These are phyloP conservation scores for Aquilaria agallochum DNA, from an alignment of 441 rosid species.

Conservation along the genomic window DNA sequence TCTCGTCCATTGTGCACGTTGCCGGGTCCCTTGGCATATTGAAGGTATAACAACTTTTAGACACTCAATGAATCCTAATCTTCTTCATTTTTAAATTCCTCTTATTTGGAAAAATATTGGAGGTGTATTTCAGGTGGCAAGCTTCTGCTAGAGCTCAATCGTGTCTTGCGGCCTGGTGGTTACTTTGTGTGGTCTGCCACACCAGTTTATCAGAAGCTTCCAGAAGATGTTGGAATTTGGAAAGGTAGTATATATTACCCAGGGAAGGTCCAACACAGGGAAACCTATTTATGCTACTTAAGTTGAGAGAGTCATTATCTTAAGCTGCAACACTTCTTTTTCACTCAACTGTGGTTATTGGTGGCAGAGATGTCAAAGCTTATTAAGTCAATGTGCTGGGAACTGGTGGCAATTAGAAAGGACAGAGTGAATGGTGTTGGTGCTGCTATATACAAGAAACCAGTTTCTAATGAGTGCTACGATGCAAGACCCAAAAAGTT, in stretches of 20 bases:
- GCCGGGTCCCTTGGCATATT: slow-evolving; percentile 64
- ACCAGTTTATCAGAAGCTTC: slow-evolving; percentile 41
- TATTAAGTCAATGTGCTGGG: slow-evolving; percentile 58
- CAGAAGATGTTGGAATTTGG: slow-evolving; percentile 43
- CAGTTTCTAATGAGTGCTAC: slow-evolving; percentile 42
- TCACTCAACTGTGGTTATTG: neutral
- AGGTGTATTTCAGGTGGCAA: slow-evolving; percentile 44
- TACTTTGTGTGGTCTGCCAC: slow-evolving; percentile 69
- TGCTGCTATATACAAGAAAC: slow-evolving; percentile 49
- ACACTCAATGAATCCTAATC: too few species aligned
- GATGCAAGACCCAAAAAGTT: slow-evolving; percentile 24
- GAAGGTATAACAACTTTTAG: slow-evolving; percentile 27
- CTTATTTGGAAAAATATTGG: neutral
- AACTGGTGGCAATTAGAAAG: slow-evolving; percentile 31
- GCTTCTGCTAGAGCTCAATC: slow-evolving; percentile 56
- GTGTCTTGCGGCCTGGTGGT: slow-evolving; percentile 64
- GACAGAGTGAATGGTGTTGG: slow-evolving; percentile 38
- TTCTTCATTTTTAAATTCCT: neutral
- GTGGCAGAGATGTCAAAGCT: slow-evolving; percentile 27
- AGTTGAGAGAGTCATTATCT: neutral
- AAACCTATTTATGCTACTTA: neutral
- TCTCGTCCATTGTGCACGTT: slow-evolving; percentile 61
- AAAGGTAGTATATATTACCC: slow-evolving; percentile 17
- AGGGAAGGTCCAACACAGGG: too few species aligned
- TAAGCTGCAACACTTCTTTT: neutral